Conservation (phyloP, 768 basidiomycete species). For the Gymnopilus junonius region DNA sequence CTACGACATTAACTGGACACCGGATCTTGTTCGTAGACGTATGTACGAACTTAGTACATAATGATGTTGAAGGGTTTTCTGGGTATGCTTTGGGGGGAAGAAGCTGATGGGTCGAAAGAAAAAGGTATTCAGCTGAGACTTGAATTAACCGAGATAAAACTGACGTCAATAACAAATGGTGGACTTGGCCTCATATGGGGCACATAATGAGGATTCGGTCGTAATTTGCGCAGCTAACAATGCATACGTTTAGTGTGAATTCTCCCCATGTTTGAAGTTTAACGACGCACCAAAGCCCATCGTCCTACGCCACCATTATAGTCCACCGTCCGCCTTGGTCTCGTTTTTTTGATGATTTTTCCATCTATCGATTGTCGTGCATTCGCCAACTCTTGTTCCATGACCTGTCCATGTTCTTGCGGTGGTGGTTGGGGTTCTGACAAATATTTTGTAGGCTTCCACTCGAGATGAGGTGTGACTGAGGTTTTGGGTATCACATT, state of each 20-base stretch:
- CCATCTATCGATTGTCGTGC: constrained; percentile 78
- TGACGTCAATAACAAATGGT: constrained; percentile 88
- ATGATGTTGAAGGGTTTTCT: constrained; percentile 87
- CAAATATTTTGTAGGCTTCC: constrained; percentile 75
- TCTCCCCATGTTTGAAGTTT: neutral
- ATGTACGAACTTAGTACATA: constrained; percentile 97
- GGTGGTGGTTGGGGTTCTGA: constrained; percentile 80
- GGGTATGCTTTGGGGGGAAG: constrained; percentile 93
- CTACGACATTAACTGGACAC: constrained; percentile 95
- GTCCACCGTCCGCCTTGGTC: constrained; percentile 93
- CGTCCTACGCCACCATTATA: constrained; percentile 89
- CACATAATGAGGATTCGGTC: constrained; percentile 77
- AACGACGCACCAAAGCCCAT: constrained; percentile 76
- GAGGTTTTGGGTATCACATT: constrained; percentile 15
- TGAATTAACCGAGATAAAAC: constrained; percentile 26
- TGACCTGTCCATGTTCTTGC: constrained; percentile 72
- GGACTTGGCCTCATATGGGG: constrained; percentile 83
- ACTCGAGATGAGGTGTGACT: constrained; percentile 56
- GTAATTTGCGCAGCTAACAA: constrained; percentile 69
- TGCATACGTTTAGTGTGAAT: constrained; percentile 10
- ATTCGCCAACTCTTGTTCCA: no score
- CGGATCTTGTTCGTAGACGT: constrained; percentile 99
- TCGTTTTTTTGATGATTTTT: constrained; percentile 86
- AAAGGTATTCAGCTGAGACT: constrained; percentile 23
- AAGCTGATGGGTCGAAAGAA: constrained; percentile 55